Evolutionary conservation across 495 filamentous ascomycete species (phyloP), one percentile per base, ranked within the genome.

Genomic region (Penicillium robsamsonii): DNA sequence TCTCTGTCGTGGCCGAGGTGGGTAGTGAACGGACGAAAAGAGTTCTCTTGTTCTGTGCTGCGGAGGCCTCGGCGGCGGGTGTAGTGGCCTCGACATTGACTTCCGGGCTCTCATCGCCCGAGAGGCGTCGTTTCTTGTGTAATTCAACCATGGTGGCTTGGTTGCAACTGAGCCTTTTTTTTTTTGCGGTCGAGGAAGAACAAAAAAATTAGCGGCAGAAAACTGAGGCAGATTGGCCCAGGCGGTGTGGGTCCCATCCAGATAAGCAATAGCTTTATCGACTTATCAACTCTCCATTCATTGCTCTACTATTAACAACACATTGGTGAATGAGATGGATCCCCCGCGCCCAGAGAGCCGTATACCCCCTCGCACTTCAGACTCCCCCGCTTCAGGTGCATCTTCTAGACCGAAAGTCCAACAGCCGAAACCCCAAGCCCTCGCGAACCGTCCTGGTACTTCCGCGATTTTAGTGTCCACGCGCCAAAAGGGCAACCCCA

Each of bases 401-500:
- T 60, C 48, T 56, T 45, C 56, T 46, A 65, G 44, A 22, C 55
- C 81, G 17, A 89, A 88, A 62, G 79, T 94, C 38, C 83, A 91
- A 38, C 92, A 97, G 62, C 92, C 91, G 3, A 95, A 86, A 58
- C 92, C 92, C 3, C 92, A 97, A 74, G 84, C 83, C 12, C 81
- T 96, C 3, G 79, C 89, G 5, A 77, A 70, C 41, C 84, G 86
- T 51, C 77, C 85, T 27, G 84, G 81, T 0, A 85, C 90, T 3
- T 90, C 87, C 17, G 83, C 89, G 13, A 92, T 97, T 50, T 79
- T 95, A 30, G 92, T 97, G 25, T 95, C 91, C 5, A 78, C 83
- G 13, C 80, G 87, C 57, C 92, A 98, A 68, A 96, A 96, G 70
- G 94, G 95, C 43, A 99, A 99, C 67, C 95, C 95, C 0, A 88